Conservation (phyloP, 1,284 basidiomycete genomes). For the Leucoagaricus sp. region DNA sequence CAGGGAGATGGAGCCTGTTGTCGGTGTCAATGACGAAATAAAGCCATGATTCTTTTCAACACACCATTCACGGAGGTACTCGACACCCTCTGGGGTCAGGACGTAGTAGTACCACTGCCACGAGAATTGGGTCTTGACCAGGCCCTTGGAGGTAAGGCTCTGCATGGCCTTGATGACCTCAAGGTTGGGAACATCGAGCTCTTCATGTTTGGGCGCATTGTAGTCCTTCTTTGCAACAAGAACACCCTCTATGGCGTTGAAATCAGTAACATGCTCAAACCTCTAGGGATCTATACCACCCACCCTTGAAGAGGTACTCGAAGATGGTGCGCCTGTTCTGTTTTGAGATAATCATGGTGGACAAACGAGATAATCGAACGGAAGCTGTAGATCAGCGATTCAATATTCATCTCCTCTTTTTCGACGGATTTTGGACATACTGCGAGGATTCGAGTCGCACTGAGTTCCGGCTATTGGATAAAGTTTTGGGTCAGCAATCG, state of each 20-base stretch:
- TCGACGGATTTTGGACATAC: conserved; percentile 30
- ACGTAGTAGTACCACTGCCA: conserved; percentile 97
- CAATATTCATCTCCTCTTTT: conserved; percentile 4
- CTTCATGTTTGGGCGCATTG: conserved; percentile 96
- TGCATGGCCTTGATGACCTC: conserved; percentile 99
- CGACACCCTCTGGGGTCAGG: conserved; percentile 92
- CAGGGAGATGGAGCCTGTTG: conserved; percentile 88
- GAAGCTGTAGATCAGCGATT: conserved; percentile 35
- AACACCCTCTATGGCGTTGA: conserved; percentile 77
- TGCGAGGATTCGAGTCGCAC: conserved; percentile 40
- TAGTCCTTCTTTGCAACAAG: conserved; percentile 99
- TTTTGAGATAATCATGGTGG: conserved; percentile 88
- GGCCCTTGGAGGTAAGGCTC: conserved; percentile 93
- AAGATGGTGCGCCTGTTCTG: conserved; percentile 86
- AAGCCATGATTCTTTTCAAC: conserved; percentile 27
- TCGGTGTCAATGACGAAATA: background rate
- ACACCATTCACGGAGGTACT: conserved; percentile 91
- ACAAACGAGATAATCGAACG: conserved; percentile 41
- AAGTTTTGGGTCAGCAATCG: conserved; percentile 24
- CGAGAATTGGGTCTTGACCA: conserved; percentile 97
- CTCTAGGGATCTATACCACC: conserved; percentile 24
- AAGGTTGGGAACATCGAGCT: conserved; percentile 96
- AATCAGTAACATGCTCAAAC: background rate
- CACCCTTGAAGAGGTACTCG: conserved; percentile 98
- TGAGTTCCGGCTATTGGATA: conserved; percentile 33